Evolutionary conservation across 805 yeast species (phyloP).

Genomic region (Candida hispaniensis): DNA sequence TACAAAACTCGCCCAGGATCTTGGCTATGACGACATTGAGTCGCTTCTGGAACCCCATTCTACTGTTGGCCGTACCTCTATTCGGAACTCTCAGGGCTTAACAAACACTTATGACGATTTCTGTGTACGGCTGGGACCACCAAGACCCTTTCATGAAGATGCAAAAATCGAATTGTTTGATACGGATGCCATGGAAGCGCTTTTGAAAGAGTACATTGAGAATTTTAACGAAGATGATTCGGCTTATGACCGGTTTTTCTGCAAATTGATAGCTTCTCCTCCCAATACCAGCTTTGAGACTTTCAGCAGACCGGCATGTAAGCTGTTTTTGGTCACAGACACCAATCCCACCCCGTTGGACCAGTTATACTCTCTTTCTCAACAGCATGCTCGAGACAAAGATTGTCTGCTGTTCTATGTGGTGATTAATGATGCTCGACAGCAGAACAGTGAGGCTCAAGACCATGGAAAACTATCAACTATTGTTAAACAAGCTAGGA

Average conservation of each 20-base stretch:
- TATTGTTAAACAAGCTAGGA: slow-evolving; percentile 34
- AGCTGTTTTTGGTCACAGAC: slow-evolving; percentile 55
- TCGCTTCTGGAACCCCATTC: slow-evolving; percentile 41
- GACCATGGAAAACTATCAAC: too few species aligned
- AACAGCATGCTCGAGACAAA: slow-evolving; percentile 40
- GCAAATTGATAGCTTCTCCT: slow-evolving; percentile 48
- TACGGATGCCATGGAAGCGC: slow-evolving; percentile 16
- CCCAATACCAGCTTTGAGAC: slow-evolving; percentile 69
- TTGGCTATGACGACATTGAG: slow-evolving; percentile 36
- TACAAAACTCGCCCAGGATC: slow-evolving; percentile 33
- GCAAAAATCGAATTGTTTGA: slow-evolving; percentile 9
- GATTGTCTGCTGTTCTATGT: slow-evolving; percentile 49
- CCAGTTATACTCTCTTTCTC: slow-evolving; percentile 40
- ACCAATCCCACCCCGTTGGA: slow-evolving; percentile 50
- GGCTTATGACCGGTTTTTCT: slow-evolving; percentile 38
- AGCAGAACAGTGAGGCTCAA: slow-evolving; percentile 37
- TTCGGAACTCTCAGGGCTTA: slow-evolving; percentile 41
- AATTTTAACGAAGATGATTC: slow-evolving; percentile 12
- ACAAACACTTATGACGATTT: slow-evolving; percentile 42
- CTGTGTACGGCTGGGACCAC: slow-evolving; percentile 30
- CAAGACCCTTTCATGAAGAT: slow-evolving; percentile 31
- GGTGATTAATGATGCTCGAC: slow-evolving; percentile 39
- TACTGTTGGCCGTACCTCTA: slow-evolving; percentile 36
- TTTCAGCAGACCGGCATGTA: slow-evolving; percentile 75
- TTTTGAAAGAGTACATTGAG: slow-evolving; percentile 16